These are phyloP conservation scores for Globisporangium cylindrosporum DNA, from an alignment of 352 stramenopile genomes.

Conservation along the genomic window DNA sequence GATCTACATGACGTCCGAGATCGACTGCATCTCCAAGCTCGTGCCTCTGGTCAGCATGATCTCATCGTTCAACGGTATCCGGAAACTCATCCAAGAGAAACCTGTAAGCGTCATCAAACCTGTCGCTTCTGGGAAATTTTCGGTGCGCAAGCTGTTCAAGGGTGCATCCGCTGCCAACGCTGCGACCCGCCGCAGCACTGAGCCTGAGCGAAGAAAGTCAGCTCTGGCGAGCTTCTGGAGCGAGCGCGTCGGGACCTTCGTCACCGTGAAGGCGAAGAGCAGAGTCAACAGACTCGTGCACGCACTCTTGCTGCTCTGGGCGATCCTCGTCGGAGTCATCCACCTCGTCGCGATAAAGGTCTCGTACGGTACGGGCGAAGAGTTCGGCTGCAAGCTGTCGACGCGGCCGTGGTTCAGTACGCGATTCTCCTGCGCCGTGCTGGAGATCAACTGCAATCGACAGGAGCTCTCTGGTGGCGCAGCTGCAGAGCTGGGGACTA, in stretches of 20 bases:
- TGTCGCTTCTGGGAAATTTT: background rate
- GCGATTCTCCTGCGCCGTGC: constrained; percentile 18
- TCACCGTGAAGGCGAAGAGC: constrained; percentile 3
- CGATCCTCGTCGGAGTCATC: constrained; percentile 15
- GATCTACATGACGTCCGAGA: constrained; percentile 9
- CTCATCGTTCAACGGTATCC: constrained; percentile 15
- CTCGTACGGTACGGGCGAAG: constrained; percentile 9
- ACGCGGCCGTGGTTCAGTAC: constrained; percentile 27
- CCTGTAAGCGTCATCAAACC: background rate
- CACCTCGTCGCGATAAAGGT: constrained; percentile 18
- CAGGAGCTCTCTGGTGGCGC: constrained; percentile 11
- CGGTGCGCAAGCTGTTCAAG: background rate
- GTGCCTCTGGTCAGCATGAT: constrained; percentile 16
- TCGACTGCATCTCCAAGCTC: constrained; percentile 15
- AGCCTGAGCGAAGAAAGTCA: background rate
- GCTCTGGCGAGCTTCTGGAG: constrained; percentile 7
- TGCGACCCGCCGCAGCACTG: background rate
- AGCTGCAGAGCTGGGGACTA: constrained; percentile 9
- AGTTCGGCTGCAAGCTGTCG: constrained; percentile 25
- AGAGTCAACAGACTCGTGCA: constrained; percentile 15
- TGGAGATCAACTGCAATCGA: constrained; percentile 18
- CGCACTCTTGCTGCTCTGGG: constrained; percentile 29
- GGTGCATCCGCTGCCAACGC: background rate
- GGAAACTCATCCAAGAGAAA: constrained; percentile 11
- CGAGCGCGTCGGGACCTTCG: constrained; percentile 9